These are phyloP conservation scores for Pueraria montana DNA, from an alignment of 306 rosid genomes.

Conservation along the genomic window DNA sequence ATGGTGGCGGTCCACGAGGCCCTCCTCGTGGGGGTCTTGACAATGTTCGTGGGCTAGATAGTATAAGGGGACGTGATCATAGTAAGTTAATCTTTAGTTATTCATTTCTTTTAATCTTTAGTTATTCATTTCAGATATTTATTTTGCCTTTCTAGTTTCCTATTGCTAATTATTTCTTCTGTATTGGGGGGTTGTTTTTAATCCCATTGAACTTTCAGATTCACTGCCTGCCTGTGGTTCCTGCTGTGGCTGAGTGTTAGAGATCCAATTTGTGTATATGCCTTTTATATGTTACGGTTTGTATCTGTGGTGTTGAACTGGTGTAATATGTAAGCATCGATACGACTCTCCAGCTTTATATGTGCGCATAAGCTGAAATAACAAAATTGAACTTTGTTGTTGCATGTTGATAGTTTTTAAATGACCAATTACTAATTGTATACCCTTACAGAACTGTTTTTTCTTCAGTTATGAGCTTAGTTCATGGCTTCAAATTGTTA, in stretches of 20 bases:
- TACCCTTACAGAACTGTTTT: not conserved
- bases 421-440: not conserved
- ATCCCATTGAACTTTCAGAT: slow-evolving; percentile 62
- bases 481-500: too few relatives aligned
- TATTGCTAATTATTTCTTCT: slow-evolving; percentile 12
- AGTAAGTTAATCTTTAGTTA: slow-evolving; percentile 76
- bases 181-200: not conserved
- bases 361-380: slow-evolving; percentile 10
- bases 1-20: slow-evolving; percentile 86
- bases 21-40: slow-evolving; percentile 94
- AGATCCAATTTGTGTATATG: not conserved
- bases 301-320: slow-evolving; percentile 38
- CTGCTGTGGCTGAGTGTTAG: slow-evolving; percentile 81
- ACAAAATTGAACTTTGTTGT: not conserved
- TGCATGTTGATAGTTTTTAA: slow-evolving; percentile 1
- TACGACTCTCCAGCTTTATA: not conserved
- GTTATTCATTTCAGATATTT: not conserved
- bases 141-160: slow-evolving; percentile 1
- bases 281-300: not conserved
- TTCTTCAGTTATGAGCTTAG: too few relatives aligned
- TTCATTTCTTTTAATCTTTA: not conserved
- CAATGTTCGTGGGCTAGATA: slow-evolving; percentile 86
- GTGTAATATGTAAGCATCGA: slow-evolving; percentile 6
- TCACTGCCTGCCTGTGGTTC: slow-evolving; percentile 96
- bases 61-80: slow-evolving; percentile 72